Conservation (phyloP, 2,329 filamentous ascomycete species). For the Cercospora zeina region DNA sequence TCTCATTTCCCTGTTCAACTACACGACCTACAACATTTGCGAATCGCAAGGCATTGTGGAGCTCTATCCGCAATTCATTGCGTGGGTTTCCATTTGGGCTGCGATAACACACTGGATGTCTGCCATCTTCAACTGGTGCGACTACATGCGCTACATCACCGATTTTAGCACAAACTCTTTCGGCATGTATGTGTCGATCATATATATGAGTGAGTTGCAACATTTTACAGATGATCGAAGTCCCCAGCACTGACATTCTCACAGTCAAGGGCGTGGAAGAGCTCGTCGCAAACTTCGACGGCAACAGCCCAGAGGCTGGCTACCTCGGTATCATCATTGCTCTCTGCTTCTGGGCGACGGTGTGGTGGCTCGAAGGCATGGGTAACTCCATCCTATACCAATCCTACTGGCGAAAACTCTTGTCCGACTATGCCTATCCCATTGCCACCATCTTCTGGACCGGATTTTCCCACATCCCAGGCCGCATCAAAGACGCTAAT, state of each 20-base stretch:
- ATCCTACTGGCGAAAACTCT: conserved; percentile 48
- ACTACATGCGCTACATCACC: conserved; percentile 61
- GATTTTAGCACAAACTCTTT: conserved; percentile 58
- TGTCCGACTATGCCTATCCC: conserved; percentile 57
- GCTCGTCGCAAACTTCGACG: conserved; percentile 53
- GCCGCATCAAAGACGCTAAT: conserved; percentile 46
- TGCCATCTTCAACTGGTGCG: conserved; percentile 54
- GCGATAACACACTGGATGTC: conserved; percentile 60
- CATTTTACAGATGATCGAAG: neutral
- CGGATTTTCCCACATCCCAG: conserved; percentile 56
- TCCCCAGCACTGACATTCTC: conserved; percentile 23
- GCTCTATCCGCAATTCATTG: conserved; percentile 57
- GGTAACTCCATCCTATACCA: conserved; percentile 50
- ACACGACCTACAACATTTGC: conserved; percentile 61
- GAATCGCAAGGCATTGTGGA: conserved; percentile 49
- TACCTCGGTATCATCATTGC: conserved; percentile 55
- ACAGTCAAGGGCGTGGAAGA: conserved; percentile 59
- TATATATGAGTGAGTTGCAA: conserved; percentile 49
- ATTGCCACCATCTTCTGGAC: conserved; percentile 57
- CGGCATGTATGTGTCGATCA: conserved; percentile 58
- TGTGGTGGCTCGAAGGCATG: conserved; percentile 54
- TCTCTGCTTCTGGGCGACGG: conserved; percentile 54
- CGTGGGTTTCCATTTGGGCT: conserved; percentile 59
- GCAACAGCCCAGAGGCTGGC: conserved; percentile 45
- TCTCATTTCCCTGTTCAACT: conserved; percentile 57